Conservation (phyloP, 306 rosid species). For the Vigna nakashimae region DNA sequence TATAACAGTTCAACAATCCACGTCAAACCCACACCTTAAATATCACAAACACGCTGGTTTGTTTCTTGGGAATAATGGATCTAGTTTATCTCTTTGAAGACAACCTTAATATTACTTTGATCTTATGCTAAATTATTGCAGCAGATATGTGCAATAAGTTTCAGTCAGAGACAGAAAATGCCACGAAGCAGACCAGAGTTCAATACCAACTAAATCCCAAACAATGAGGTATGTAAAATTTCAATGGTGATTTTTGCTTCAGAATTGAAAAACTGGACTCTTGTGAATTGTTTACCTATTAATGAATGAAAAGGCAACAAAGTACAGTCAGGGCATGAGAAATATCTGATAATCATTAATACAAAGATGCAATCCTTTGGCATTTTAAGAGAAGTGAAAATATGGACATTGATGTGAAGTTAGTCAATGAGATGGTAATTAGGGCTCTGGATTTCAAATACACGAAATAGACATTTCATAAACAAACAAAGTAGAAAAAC, state of each 20-base stretch:
- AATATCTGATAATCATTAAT: conserved; percentile 82
- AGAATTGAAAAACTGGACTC: conserved; percentile 54
- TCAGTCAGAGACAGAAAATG: conserved; percentile 46
- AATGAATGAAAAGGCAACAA: conserved; percentile 66
- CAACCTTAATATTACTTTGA: conserved; percentile 21
- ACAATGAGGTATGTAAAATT: conserved; percentile 52
- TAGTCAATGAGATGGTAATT: conserved; percentile 59
- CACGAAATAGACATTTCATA: conserved; percentile 62
- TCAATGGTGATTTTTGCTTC: conserved; percentile 63
- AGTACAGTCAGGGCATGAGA: conserved; percentile 76
- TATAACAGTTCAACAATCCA: conserved; percentile 41
- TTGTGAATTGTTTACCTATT: conserved; percentile 68
- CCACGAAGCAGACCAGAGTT: conserved; percentile 53
- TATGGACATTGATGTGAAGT: conserved; percentile 39
- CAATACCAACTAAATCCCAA: conserved; percentile 52
- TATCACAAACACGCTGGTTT: conserved; percentile 32
- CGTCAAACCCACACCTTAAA: conserved; percentile 49
- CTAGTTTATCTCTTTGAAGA: conserved; percentile 34
- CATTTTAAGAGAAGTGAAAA: conserved; percentile 38
- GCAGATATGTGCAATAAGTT: conserved; percentile 40
- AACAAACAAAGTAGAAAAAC: conserved; percentile 56
- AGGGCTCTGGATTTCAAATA: conserved; percentile 55
- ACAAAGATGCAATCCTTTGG: conserved; percentile 52
- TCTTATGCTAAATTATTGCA: conserved; percentile 48
- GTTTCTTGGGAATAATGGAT: conserved; percentile 46